Conservation (phyloP, 2,329 filamentous ascomycete species). For the Penicillium sp. region DNA sequence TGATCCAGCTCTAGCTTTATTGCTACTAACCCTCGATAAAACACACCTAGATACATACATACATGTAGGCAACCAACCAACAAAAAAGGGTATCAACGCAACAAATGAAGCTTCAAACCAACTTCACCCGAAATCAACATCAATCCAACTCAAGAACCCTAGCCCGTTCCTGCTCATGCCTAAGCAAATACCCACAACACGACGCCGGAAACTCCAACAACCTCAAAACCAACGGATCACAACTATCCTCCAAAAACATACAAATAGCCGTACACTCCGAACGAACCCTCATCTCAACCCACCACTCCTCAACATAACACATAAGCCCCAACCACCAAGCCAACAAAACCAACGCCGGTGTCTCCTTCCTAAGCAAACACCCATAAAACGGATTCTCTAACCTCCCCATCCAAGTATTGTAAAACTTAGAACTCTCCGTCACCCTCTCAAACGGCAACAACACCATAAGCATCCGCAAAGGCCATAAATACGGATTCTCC, state of each 20-base stretch:
- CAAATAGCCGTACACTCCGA: conserved; percentile 41
- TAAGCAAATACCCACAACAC: conserved; percentile 34
- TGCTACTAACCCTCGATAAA: not conserved
- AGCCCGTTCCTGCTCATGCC: conserved; percentile 23
- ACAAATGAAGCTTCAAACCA: not conserved
- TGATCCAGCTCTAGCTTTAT: not conserved
- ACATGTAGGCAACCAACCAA: not conserved
- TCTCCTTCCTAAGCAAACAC: conserved; percentile 32
- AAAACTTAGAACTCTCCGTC: conserved; percentile 25
- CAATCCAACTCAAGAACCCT: conserved; percentile 10
- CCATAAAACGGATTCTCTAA: conserved; percentile 32
- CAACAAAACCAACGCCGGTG: conserved; percentile 36
- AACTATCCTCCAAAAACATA: conserved; percentile 36
- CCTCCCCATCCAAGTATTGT: conserved; percentile 38
- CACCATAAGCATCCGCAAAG: conserved; percentile 35
- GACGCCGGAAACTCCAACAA: conserved; percentile 37
- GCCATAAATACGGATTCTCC: conserved; percentile 40
- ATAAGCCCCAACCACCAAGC: conserved; percentile 38
- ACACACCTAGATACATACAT: too few relatives aligned
- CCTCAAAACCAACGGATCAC: conserved; percentile 29
- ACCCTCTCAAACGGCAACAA: conserved; percentile 32
- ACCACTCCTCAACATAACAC: conserved; percentile 29
- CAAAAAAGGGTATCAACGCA: not conserved
- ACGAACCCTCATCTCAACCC: conserved; percentile 32
- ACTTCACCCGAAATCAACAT: not conserved